Percentiles rank a stretch among this genome's conserved stretches.
phyloP scores from a whole-genome alignment of 164 flowering plant species.

The Vitis cinerea region DNA sequence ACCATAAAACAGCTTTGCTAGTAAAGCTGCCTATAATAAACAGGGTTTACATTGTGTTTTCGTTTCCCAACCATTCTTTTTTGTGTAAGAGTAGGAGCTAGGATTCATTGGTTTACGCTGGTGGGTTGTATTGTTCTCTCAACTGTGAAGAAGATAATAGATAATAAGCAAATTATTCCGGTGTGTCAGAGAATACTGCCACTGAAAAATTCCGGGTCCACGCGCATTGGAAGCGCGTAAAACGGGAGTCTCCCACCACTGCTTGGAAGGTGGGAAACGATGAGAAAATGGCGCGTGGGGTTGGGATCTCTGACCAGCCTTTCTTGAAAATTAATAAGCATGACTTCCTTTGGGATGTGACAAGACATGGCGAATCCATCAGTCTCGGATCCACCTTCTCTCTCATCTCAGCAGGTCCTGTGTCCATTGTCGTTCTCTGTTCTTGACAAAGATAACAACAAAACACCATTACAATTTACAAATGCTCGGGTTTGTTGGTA shows the following conservation, averaged over 20 bases:
- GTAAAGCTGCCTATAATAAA: not conserved
- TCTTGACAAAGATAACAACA: not conserved
- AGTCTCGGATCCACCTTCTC: not conserved
- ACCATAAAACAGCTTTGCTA: slow-evolving; percentile 15
- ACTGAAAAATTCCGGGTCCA: no score
- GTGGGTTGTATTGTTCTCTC: no score
- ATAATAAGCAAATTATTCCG: slow-evolving; percentile 5
- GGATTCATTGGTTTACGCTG: no score
- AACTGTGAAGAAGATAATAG: no score
- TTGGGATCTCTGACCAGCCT: not conserved
- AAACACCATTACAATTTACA: not conserved
- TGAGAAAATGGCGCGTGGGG: no score
- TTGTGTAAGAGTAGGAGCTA: slow-evolving; percentile 2
- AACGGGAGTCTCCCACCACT: no score
- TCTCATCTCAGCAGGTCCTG: not conserved
- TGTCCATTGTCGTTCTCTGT: not conserved
- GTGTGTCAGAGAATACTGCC: not conserved
- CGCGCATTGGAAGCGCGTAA: no score
- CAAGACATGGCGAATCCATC: slow-evolving; percentile 10
- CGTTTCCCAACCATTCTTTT: not conserved
- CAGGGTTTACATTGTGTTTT: not conserved
- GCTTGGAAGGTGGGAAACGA: no score
- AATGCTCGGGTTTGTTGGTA: not conserved
- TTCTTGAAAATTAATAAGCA: slow-evolving; percentile 6
- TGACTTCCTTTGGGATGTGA: slow-evolving; percentile 17